Conservation (phyloP, 2,329 filamentous ascomycete genomes). For the Hypocrella siamensis region DNA sequence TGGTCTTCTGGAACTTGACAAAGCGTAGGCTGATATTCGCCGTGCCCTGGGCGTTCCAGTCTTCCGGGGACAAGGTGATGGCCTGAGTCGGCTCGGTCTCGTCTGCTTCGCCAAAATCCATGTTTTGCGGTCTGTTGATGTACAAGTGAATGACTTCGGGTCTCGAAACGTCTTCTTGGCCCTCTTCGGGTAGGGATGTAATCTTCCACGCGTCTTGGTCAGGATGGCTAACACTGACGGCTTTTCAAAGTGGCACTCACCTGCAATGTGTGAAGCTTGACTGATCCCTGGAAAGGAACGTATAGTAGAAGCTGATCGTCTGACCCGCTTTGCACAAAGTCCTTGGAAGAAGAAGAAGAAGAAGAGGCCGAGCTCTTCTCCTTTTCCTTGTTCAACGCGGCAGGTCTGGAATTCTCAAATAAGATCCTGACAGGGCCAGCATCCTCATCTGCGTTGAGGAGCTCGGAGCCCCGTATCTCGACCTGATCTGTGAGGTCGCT, state of each 20-base stretch:
- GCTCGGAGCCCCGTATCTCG: constrained; percentile 64
- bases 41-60: constrained; percentile 73
- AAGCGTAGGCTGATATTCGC: constrained; percentile 63
- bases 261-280: constrained; percentile 78
- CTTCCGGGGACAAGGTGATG: constrained; percentile 54
- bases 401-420: constrained; percentile 56
- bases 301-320: constrained; percentile 94
- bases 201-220: constrained; percentile 37
- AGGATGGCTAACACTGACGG: constrained; percentile 6
- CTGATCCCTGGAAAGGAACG: constrained; percentile 70
- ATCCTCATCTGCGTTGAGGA: constrained; percentile 73
- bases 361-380: too few relatives aligned
- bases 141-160: constrained; percentile 76
- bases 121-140: constrained; percentile 74
- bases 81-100: constrained; percentile 68
- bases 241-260: constrained; percentile 19
- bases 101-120: constrained; percentile 91
- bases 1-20: constrained; percentile 95
- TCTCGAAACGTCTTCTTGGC: constrained; percentile 62
- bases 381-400: constrained; percentile 42
- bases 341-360: constrained; percentile 39
- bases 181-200: constrained; percentile 59
- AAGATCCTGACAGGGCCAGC: constrained; percentile 58
- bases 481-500: constrained; percentile 69
- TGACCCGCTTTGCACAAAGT: constrained; percentile 93